Evolutionary conservation across 1,284 basidiomycete genomes (phyloP), one percentile per base, ranked within the genome.

Genomic region (Trichosporon coremiiforme): DNA sequence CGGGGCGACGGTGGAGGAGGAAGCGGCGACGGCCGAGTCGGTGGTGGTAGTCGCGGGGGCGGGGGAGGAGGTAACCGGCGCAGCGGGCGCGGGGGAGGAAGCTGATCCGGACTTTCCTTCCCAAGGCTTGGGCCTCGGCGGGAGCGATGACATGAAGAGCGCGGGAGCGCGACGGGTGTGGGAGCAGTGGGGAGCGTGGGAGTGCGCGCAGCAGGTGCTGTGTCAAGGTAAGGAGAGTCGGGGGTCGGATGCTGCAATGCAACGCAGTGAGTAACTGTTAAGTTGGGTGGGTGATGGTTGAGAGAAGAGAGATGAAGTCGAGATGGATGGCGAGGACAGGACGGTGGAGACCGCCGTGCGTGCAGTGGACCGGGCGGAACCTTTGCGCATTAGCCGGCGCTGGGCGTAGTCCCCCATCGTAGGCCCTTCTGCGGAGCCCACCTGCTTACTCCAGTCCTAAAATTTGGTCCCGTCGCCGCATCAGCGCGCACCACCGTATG

Each of bases 61-160:
- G 45, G 78, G 75, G 0, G 75, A 71, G 29, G 70, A 29, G 74
- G 75, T 25, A 38, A 63, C 25, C 7, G 66, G 36, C 15, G 47
- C 63, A 12, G 70, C 29, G n/a, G 71, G 15, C 66, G 70, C 8
- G 17, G 66, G 66, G 15, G 75, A 66, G 35, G 67, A 50, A 13
- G 75, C 70, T 22, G 71, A 6, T 73, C 70, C 72, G 20, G 73
- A 66, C 50, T 71, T 71, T 36, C 70, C 73, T 73, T 81, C 80
- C 80, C 80, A 81, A 47, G 81, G 81, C 64, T 82, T 82, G 17
- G 80, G 78, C 55, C 79, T 72, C 5, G 79, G 77, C 17, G 81
- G 77, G 12, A 79, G 71, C 9, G 81, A 80, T 63, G 79, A 72
- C 77, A 79, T 79, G 63, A 20, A 66, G n/a, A 53, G 69, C 64